A percentile compares a stretch with the other conserved stretches of the same genome.
Evolutionary conservation across 148 eudicot species (phyloP).

Genomic region (Chenopodium berlandieri): DNA sequence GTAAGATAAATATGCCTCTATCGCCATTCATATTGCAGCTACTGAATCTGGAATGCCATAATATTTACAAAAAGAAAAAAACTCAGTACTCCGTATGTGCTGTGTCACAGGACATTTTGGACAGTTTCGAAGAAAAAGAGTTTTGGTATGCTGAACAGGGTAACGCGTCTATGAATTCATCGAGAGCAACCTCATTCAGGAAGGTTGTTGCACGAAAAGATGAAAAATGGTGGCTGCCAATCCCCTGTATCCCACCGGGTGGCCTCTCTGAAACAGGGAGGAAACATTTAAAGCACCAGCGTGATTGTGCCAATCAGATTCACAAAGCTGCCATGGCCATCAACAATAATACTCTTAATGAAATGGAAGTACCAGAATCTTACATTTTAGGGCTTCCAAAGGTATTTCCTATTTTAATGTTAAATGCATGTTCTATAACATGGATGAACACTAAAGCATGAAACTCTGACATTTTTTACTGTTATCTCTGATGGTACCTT

Average conservation of each 20-base stretch:
- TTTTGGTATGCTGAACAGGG: constrained; percentile 92
- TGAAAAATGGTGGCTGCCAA: constrained; percentile 97
- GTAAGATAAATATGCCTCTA: constrained; percentile 36
- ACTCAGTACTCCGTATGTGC: neutral
- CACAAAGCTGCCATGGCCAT: constrained; percentile 96
- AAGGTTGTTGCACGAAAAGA: constrained; percentile 51
- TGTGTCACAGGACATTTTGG: constrained; percentile 61
- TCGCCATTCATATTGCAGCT: neutral
- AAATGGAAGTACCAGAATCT: constrained; percentile 89
- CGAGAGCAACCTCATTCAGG: constrained; percentile 68
- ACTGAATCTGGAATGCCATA: neutral
- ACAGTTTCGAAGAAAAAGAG: constrained; percentile 76
- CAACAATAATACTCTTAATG: constrained; percentile 67
- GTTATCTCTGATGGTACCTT: neutral
- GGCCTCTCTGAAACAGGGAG: constrained; percentile 69
- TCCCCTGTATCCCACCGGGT: constrained; percentile 68
- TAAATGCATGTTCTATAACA: neutral
- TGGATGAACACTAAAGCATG: neutral
- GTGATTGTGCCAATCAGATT: constrained; percentile 75
- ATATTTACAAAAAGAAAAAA: neutral
- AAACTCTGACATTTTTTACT: neutral
- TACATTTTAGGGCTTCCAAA: constrained; percentile 80
- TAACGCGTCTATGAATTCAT: constrained; percentile 51
- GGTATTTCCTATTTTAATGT: constrained; percentile 35
- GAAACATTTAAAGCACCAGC: constrained; percentile 68